Evolutionary conservation across 164 flowering plant species (phyloP).

Genomic region (Stephania yunnanensis): DNA sequence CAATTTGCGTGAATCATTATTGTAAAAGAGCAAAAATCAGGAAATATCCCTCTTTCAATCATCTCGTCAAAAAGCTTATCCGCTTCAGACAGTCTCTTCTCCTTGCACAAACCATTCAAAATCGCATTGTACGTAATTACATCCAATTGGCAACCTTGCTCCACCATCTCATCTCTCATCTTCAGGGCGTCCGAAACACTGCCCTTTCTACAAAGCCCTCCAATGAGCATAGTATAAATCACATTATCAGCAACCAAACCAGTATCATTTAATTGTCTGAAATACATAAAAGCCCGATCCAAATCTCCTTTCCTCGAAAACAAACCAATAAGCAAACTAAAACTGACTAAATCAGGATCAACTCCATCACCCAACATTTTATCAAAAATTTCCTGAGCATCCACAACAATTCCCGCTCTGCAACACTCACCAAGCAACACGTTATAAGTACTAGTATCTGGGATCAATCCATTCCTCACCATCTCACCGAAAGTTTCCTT

Average conservation of each 20-base stretch:
- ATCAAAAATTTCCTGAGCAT: slow-evolving; percentile 40
- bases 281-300: slow-evolving; percentile 48
- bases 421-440: slow-evolving; percentile 61
- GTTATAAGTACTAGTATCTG: slow-evolving; percentile 69
- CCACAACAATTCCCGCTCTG: slow-evolving; percentile 35
- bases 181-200: slow-evolving; percentile 54
- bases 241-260: slow-evolving; percentile 74
- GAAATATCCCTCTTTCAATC: slow-evolving; percentile 61
- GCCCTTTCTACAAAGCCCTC: slow-evolving; percentile 65
- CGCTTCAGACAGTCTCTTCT: slow-evolving; percentile 62
- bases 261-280: slow-evolving; percentile 41
- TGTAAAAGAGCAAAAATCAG: slow-evolving; percentile 67
- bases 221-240: slow-evolving; percentile 72
- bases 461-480: slow-evolving; percentile 45
- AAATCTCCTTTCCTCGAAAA: slow-evolving; percentile 54
- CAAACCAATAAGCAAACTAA: slow-evolving; percentile 57
- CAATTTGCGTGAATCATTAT: slow-evolving; percentile 77
- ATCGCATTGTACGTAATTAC: slow-evolving; percentile 73
- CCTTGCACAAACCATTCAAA: slow-evolving; percentile 77
- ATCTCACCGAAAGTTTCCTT: slow-evolving; percentile 54
- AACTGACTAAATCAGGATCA: slow-evolving; percentile 70
- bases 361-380: slow-evolving; percentile 45
- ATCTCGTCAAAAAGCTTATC: slow-evolving; percentile 66
- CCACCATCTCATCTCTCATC: slow-evolving; percentile 70
- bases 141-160: slow-evolving; percentile 57